Percentiles rank a stretch among this genome's conserved stretches.
Evolutionary conservation across 305 asterid genomes (phyloP).

Genomic region (Ajuga reptans): DNA sequence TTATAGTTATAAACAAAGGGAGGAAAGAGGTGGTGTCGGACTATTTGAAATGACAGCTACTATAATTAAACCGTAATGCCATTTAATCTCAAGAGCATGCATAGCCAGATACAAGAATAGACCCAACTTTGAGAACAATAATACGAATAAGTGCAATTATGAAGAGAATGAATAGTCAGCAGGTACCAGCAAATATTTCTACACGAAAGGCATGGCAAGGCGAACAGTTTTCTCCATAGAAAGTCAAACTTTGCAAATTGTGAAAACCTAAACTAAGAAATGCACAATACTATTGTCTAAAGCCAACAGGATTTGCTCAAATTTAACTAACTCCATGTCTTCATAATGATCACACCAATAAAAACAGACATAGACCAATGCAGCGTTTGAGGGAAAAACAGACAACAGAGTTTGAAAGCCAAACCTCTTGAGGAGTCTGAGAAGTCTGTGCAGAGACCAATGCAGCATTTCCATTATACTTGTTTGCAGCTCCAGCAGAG

Average conservation of each 20-base stretch:
- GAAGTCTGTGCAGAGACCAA: slow-evolving; percentile 59
- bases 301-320: neutral
- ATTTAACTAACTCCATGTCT: neutral
- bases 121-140: neutral
- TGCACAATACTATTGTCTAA: neutral
- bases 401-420: slow-evolving; percentile 11
- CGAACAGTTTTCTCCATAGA: neutral
- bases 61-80: neutral
- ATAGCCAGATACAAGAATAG: neutral
- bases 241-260: neutral
- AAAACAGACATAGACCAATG: no score
- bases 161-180: neutral
- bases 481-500: slow-evolving; percentile 54
- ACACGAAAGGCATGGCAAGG: neutral
- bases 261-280: slow-evolving; percentile 1
- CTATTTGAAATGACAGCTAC: neutral
- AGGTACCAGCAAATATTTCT: neutral
- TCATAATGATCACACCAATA: neutral
- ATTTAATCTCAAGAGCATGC: neutral
- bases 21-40: neutral
- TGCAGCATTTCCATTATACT: slow-evolving; percentile 59
- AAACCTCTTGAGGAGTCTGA: slow-evolving; percentile 81
- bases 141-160: neutral
- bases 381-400: neutral
- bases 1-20: neutral